Evolutionary conservation across 352 stramenopile species (phyloP).

Genomic region (Thraustochytrium striatum): DNA sequence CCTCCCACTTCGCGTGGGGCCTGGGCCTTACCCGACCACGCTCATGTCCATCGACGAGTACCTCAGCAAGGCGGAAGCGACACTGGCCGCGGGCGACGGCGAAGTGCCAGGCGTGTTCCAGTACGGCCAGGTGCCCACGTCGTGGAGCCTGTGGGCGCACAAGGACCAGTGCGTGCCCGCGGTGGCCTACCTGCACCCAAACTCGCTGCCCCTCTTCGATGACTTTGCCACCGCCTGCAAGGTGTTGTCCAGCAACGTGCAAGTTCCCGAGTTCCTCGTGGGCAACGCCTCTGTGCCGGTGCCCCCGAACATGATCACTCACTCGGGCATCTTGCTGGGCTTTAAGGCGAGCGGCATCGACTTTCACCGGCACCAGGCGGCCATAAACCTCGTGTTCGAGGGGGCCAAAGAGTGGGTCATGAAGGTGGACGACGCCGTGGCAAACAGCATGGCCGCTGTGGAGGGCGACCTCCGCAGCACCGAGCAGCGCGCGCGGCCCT

Average conservation of each 20-base stretch:
- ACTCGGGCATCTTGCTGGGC: constrained; percentile 47
- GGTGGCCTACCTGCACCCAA: constrained; percentile 23
- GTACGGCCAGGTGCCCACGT: constrained; percentile 49
- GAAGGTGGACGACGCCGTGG: constrained; percentile 27
- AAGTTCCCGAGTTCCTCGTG: constrained; percentile 25
- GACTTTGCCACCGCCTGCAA: constrained; percentile 47
- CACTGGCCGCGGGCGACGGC: neutral
- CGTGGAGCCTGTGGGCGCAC: constrained; percentile 47
- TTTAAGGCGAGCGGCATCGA: constrained; percentile 43
- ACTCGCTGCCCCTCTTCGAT: constrained; percentile 29
- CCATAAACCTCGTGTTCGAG: constrained; percentile 49
- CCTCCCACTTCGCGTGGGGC: constrained; percentile 25
- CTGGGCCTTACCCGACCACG: constrained; percentile 35
- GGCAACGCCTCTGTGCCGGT: constrained; percentile 29
- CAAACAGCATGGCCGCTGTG: neutral
- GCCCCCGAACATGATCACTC: constrained; percentile 41
- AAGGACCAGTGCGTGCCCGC: constrained; percentile 33
- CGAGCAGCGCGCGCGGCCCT: too few species aligned
- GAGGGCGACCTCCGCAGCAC: neutral
- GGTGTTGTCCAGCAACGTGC: constrained; percentile 22
- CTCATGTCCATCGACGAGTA: constrained; percentile 46
- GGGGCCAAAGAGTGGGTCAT: constrained; percentile 47
- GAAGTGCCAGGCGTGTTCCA: constrained; percentile 46
- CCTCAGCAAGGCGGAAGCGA: neutral
- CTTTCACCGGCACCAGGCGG: constrained; percentile 47